Evolutionary conservation across 495 filamentous ascomycete genomes (phyloP).

Genomic region (Amniculicola lignicola): DNA sequence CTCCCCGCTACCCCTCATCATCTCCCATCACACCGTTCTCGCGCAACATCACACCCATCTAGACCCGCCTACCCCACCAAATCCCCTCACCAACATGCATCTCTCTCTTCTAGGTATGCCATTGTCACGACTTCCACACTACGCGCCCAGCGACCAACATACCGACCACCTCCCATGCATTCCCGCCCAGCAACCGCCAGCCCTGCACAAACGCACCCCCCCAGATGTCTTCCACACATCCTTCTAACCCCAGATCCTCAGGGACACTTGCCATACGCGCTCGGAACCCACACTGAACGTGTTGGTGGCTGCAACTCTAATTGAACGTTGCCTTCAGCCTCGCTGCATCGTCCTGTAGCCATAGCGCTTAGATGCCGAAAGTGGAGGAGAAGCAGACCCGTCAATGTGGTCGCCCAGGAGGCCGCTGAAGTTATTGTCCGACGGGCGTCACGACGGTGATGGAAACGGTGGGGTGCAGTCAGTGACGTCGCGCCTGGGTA

Average conservation of each 20-base stretch:
- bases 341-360: neutral
- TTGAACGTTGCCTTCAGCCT: conserved; percentile 17
- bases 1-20: neutral
- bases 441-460: neutral
- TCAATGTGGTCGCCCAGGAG: conserved; percentile 6
- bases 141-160: neutral
- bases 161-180: conserved; percentile 1
- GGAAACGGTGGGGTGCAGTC: no score
- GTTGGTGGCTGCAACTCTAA: conserved; percentile 31
- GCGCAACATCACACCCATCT: no score
- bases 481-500: no score
- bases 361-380: conserved; percentile 14
- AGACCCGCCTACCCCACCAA: no score
- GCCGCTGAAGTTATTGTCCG: neutral
- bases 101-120: neutral
- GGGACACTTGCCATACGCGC: conserved; percentile 9
- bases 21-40: neutral
- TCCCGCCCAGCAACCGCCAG: conserved; percentile 16
- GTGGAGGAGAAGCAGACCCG: no score
- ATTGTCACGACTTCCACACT: neutral
- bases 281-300: neutral
- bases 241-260: conserved; percentile 1
- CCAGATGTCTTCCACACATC: neutral
- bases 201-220: no score
- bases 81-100: no score